These are phyloP conservation scores for Cryptomeria japonica DNA, from an alignment of 75 land plant genomes.

Conservation along the genomic window DNA sequence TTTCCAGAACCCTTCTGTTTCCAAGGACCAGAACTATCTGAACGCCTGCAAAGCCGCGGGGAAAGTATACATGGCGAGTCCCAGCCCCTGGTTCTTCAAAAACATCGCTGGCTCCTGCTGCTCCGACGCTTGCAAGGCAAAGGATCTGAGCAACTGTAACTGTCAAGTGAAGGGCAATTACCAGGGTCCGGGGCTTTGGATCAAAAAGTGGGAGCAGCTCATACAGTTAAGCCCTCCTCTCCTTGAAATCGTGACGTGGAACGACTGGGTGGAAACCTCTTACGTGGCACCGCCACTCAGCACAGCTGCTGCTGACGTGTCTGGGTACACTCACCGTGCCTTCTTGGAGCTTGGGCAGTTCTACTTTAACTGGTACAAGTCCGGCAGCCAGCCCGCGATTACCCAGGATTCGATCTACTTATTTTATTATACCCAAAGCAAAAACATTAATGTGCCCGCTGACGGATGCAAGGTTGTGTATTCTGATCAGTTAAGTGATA, in stretches of 20 bases:
- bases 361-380: constrained; percentile 27
- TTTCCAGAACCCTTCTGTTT: constrained; percentile 7
- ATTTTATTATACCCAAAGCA: constrained; percentile 12
- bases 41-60: constrained; percentile 19
- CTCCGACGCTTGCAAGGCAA: too few relatives aligned
- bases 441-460: background rate
- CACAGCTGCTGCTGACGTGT: background rate
- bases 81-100: background rate
- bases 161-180: constrained; percentile 28
- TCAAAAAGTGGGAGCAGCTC: constrained; percentile 25
- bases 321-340: constrained; percentile 16
- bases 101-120: too few relatives aligned
- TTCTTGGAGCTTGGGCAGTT: constrained; percentile 26
- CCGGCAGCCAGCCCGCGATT: constrained; percentile 16
- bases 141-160: background rate
- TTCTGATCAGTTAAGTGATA: background rate
- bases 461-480: background rate
- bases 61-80: constrained; percentile 28
- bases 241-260: constrained; percentile 26
- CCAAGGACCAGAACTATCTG: constrained; percentile 13
- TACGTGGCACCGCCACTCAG: background rate
- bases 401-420: background rate
- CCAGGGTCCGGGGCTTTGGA: constrained; percentile 28
- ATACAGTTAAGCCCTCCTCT: constrained; percentile 9
- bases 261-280: background rate